Evolutionary conservation across 2,329 filamentous ascomycete species (phyloP), one percentile per base, ranked within the genome.

Genomic region (Cryphonectria japonica): DNA sequence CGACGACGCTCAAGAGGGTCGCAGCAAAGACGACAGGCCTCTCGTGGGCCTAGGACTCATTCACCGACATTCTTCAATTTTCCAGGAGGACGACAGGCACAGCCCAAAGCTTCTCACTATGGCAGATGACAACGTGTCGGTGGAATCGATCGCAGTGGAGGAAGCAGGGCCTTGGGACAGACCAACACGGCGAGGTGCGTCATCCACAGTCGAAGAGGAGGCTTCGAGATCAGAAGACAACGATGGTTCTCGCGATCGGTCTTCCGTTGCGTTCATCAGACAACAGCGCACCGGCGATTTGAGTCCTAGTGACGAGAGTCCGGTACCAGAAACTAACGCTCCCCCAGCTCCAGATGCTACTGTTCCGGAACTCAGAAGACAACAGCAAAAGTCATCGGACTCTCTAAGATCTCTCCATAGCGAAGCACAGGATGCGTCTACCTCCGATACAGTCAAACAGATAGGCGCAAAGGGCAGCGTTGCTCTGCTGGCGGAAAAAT

Each of bases 401-500:
- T 69, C 64, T 22, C 62, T 60, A 16, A 70, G 62, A 41, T 57
- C 66, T 34, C 29, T 65, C 0, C 39, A 59, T 7, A 61, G 54
- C n/a, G 60, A 68, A 8, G 50, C 63, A 3, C 66, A 61, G 7
- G 54, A 71, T 9, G 65, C 63, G 22, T 66, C 69, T 26, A 57
- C 50, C 34, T 68, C 65, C 34, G 69, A 68, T 43, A 64, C 50
- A 16, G 52, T 60, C 71, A 67, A 50, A 64, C 66, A 64, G 41
- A 59, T 67, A 8, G 13, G 61, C 41, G 61, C 69, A 64, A 69
- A 61, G 7, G 80, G 79, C 22, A 79, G 78, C 32, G 79, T 80
- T 26, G 76, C 80, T n/a, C 75, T 79, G 43, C 75, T 82, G 61
- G 77, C 79, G 41, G 77, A 81, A 68, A 80, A 78, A 70, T 79